Evolutionary conservation across 2,329 filamentous ascomycete genomes (phyloP), one percentile per base, ranked within the genome.

Genomic region (Sclerotinia sclerotiorum): DNA sequence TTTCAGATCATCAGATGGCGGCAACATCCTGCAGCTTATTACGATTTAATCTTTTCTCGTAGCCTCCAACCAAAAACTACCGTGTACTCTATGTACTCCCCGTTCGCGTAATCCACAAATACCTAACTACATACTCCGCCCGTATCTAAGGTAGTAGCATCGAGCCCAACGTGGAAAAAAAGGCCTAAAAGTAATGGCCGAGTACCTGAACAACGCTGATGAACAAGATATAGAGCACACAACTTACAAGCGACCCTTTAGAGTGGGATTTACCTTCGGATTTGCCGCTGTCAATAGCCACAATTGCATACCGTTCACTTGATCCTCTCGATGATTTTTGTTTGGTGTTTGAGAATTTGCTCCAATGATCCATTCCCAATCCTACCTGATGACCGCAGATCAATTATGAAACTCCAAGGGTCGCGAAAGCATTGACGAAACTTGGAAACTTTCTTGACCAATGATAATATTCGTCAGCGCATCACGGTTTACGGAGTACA

Each of bases 1-100:
- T 60, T 42, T 51, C 27, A 21, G 64, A 42, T 48, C 51, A 17
- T 51, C 27, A 21, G 64, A 42, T 48, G 64, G 44, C 64, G 64
- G 54, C 64, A 44, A 67, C 55, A 49, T 61, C 64, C 55, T 67
- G 64, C 64, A 58, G n/a, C n/a, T n/a, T n/a, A n/a, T n/a, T n/a
- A n/a, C n/a, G n/a, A n/a, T n/a, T n/a, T n/a, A n/a, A n/a, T n/a
- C n/a, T n/a, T n/a, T n/a, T n/a, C n/a, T n/a, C n/a, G n/a, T n/a
- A n/a, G 44, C 62, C 29, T 35, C 46, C 44, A 39, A 24, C 60
- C 29, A 21, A 19, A 51, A 39, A 21, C 54, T 35, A 56, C 21
- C 5, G 39, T 42, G 10, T 24, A 39, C 21, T 39, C 29, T 35
- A 35, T 10, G 35, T 10, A 35, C 35, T 10, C 1, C 8, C 35